These are phyloP conservation scores for Malbranchea zuffiana DNA, from an alignment of 2,329 filamentous ascomycete genomes.

Conservation along the genomic window DNA sequence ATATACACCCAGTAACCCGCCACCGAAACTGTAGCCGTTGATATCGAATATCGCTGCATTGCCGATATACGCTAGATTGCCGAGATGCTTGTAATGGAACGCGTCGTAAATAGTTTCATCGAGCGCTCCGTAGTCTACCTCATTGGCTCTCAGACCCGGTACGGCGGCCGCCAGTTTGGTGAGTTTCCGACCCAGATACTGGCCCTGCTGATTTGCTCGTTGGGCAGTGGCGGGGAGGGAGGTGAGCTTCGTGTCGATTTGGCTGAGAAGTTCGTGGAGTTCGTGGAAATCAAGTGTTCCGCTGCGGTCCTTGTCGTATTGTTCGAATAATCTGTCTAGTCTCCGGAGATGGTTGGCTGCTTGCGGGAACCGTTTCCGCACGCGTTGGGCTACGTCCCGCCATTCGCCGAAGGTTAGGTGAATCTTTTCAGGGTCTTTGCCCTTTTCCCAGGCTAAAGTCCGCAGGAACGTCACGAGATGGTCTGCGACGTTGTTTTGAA, in stretches of 20 bases:
- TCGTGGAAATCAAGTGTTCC: constrained; percentile 93
- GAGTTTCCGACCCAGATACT: constrained; percentile 86
- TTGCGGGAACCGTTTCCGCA: constrained; percentile 85
- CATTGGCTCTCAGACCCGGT: constrained; percentile 64
- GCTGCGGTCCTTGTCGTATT: constrained; percentile 86
- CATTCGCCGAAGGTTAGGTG: constrained; percentile 81
- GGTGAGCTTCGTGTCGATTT: constrained; percentile 92
- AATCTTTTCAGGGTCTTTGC: constrained; percentile 78
- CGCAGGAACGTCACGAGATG: constrained; percentile 85
- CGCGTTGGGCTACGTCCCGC: constrained; percentile 69
- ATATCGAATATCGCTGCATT: constrained; percentile 95
- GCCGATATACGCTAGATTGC: constrained; percentile 85
- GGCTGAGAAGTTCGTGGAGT: constrained; percentile 71
- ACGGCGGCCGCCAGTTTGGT: constrained; percentile 75
- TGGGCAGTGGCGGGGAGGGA: constrained; percentile 91
- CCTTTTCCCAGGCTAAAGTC: constrained; percentile 80
- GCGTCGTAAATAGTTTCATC: constrained; percentile 89
- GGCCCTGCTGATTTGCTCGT: constrained; percentile 88
- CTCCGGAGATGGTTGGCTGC: constrained; percentile 75
- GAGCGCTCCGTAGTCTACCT: constrained; percentile 76
- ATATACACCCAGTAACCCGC: constrained; percentile 86
- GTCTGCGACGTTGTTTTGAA: constrained; percentile 93
- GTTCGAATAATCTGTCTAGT: constrained; percentile 78
- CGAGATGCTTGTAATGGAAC: constrained; percentile 87
- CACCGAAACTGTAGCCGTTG: constrained; percentile 63